A percentile compares a stretch with the other conserved stretches of the same genome.
Conservation (phyloP, 495 filamentous ascomycete genomes). For the Penicillium robsamsonii region DNA sequence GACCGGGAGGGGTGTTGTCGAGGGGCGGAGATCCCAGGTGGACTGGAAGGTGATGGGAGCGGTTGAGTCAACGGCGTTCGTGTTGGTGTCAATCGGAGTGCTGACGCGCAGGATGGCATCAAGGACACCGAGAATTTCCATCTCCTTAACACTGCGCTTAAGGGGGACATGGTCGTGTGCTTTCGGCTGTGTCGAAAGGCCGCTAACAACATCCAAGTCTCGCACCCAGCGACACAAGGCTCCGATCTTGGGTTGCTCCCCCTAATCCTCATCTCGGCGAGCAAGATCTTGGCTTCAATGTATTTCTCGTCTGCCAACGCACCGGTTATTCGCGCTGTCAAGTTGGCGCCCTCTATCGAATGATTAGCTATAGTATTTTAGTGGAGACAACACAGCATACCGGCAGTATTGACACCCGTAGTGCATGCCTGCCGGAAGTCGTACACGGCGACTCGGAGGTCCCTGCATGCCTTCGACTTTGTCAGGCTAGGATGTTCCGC, state of each 20-base stretch:
- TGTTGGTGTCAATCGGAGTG: conserved; percentile 33
- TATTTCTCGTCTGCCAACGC: conserved; percentile 38
- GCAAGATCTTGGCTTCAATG: conserved; percentile 35
- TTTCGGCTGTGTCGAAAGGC: conserved; percentile 36
- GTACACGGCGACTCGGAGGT: conserved; percentile 39
- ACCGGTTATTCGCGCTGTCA: conserved; percentile 41
- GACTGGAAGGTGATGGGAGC: conserved; percentile 40
- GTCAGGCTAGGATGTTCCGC: conserved; percentile 36
- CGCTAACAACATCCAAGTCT: conserved; percentile 41
- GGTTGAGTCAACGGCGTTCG: conserved; percentile 25
- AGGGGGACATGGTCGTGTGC: conserved; percentile 14
- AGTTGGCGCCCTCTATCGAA: conserved; percentile 35
- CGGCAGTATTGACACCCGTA: conserved; percentile 37
- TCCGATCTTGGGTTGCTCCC: conserved; percentile 39
- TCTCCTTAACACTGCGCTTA: conserved; percentile 27
- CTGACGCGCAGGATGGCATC: conserved; percentile 40
- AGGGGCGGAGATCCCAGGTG: conserved; percentile 41
- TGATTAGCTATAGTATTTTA: conserved; percentile 12
- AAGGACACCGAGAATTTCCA: conserved; percentile 34
- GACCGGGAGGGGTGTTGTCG: conserved; percentile 26
- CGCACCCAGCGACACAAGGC: conserved; percentile 43
- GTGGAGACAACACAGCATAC: conserved; percentile 15
- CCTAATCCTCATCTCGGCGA: conserved; percentile 39
- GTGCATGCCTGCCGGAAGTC: conserved; percentile 41
- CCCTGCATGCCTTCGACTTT: conserved; percentile 42